Evolutionary conservation across 805 yeast genomes (phyloP).

Genomic region (Candida lessepsii): DNA sequence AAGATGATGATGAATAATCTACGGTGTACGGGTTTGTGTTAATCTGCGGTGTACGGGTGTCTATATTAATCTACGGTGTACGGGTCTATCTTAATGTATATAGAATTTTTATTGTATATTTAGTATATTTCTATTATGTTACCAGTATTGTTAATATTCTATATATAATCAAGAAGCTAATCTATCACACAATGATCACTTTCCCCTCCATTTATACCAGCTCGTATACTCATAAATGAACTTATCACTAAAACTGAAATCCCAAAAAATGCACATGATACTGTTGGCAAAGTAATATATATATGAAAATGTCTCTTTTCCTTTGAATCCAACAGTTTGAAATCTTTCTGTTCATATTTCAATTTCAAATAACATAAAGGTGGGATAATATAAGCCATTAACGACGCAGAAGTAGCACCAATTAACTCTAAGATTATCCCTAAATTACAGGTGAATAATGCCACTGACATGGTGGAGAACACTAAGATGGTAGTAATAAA

Average conservation of each 20-base stretch:
- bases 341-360: conserved; percentile 44
- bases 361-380: conserved; percentile 78
- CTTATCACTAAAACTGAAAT: conserved; percentile 73
- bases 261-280: conserved; percentile 69
- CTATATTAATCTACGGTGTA: too few species aligned
- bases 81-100: too few species aligned
- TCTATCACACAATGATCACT: conserved; percentile 52
- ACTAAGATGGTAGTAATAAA: conserved; percentile 65
- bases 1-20: conserved; percentile 25
- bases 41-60: too few species aligned
- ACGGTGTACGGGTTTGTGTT: too few species aligned
- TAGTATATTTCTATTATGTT: too few species aligned
- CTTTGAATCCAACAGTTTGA: conserved; percentile 17
- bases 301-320: conserved; percentile 30
- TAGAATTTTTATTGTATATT: too few species aligned
- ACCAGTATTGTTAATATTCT: too few species aligned
- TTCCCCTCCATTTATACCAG: conserved; percentile 36
- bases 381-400: conserved; percentile 90
- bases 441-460: conserved; percentile 79
- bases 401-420: conserved; percentile 90
- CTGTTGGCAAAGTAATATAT: conserved; percentile 53
- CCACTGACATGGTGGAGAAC: conserved; percentile 66
- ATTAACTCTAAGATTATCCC: conserved; percentile 88
- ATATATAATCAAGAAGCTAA: too few species aligned
- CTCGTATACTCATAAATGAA: conserved; percentile 66